Evolutionary conservation across 352 stramenopile species (phyloP), one percentile per base, ranked within the genome.

Genomic region (Globisporangium irregulare): DNA sequence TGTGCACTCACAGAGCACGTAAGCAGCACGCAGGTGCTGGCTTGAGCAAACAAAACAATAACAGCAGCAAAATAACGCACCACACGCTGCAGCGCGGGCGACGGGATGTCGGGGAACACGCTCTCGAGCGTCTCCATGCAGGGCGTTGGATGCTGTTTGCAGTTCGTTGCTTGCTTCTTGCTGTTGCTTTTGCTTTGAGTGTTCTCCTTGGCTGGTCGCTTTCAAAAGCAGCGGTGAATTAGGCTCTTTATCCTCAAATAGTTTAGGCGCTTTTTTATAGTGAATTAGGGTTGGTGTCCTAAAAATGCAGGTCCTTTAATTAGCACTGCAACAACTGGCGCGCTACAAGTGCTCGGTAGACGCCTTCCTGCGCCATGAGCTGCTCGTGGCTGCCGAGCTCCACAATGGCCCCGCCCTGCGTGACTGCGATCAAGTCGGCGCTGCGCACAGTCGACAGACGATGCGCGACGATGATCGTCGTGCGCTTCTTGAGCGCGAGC

Each of bases 401-500:
- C 38, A 46, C 38, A 14, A 46, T 46, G 38, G 38, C 12, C 12
- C 38, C 38, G 12, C 12, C 38, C 38, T 46, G 38, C 14, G 38
- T 46, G 38, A 46, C 38, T 46, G 38, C 38, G 38, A 46, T 46
- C 38, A 46, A 2, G 38, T 46, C 38, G 38, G 38, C 12, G 38
- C 15, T 20, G 38, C 38, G 12, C 38, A 46, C 38, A 46, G 38
- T 46, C 38, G 38, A 46, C 38, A 46, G 38, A 12, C 12, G 38
- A 12, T 46, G 38, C 38, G 38, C 38, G 38, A 46, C 38, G 38
- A 46, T 18, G 51, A 99, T 97, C 38, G 92, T 92, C 65, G 98
- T 89, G 22, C 91, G 74, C 73, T 97, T 90, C 71, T 98, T 98
- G 24, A 32, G 10, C 18, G n/a, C 54, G 62, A 32, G 24, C 43